These are phyloP conservation scores for Tulasnella sp. DNA, from an alignment of 768 basidiomycete species.

Conservation along the genomic window DNA sequence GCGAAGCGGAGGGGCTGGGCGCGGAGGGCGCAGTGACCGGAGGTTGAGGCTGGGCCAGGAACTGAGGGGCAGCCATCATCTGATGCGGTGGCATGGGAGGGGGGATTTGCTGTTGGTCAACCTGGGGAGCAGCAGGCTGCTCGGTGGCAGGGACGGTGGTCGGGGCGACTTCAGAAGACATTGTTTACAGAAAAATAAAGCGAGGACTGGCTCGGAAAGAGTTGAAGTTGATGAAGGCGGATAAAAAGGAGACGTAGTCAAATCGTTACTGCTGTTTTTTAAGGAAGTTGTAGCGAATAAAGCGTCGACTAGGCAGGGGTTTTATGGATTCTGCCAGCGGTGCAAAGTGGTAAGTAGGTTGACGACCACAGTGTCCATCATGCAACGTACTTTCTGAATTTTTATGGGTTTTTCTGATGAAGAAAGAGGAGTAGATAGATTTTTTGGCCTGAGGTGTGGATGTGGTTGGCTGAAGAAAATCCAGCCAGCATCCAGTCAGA, in stretches of 20 bases:
- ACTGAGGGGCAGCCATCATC: constrained; percentile 56
- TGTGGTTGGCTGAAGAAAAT: constrained; percentile 12
- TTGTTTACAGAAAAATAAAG: constrained; percentile 15
- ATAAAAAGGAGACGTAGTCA: constrained; percentile 44
- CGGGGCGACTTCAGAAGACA: constrained; percentile 48
- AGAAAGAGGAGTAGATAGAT: constrained; percentile 14
- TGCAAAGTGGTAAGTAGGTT: neutral
- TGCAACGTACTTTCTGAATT: constrained; percentile 67
- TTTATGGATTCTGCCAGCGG: constrained; percentile 25
- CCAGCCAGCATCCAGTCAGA: neutral
- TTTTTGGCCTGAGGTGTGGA: constrained; percentile 16
- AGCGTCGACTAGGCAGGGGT: constrained; percentile 24
- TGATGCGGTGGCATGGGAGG: constrained; percentile 31
- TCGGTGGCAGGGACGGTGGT: constrained; percentile 44
- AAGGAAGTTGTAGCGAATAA: constrained; percentile 67
- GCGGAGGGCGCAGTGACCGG: constrained; percentile 44
- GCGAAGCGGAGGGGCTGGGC: constrained; percentile 72
- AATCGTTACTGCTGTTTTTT: constrained; percentile 83
- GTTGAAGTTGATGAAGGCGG: constrained; percentile 34
- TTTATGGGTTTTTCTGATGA: constrained; percentile 40
- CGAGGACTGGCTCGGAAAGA: constrained; percentile 22
- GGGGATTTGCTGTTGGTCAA: constrained; percentile 30
- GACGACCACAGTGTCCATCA: neutral
- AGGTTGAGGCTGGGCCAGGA: constrained; percentile 52
- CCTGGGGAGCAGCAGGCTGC: constrained; percentile 40